A percentile compares a stretch with the other conserved stretches of the same genome.
Evolutionary conservation across 345 rosid genomes (phyloP).

Genomic region (Citrus australasica): DNA sequence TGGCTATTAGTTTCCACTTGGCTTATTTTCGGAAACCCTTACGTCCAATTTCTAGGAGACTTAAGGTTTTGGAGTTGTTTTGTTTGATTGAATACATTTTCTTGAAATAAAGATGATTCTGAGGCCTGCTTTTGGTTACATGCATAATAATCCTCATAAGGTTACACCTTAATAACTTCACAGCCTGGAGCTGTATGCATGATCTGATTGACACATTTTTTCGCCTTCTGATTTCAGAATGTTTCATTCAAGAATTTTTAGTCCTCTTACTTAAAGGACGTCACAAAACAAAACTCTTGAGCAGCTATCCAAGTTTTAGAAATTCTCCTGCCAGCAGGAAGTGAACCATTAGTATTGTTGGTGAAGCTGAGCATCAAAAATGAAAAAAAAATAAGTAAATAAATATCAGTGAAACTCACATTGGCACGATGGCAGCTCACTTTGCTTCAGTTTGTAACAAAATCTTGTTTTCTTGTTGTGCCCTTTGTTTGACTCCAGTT

Average conservation of each 20-base stretch:
- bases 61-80: not conserved
- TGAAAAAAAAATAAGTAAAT: too few relatives aligned
- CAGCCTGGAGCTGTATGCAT: not conserved
- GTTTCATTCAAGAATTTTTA: not conserved
- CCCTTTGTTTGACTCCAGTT: not conserved
- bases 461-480: not conserved
- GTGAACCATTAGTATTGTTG: not conserved
- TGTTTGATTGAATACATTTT: not conserved
- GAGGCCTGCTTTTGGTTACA: not conserved
- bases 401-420: too few relatives aligned
- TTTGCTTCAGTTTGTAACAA: not conserved
- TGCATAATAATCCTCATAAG: not conserved
- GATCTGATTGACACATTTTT: not conserved
- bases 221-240: not conserved
- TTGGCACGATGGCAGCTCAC: too few relatives aligned
- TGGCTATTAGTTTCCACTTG: not conserved
- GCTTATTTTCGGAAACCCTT: too few relatives aligned
- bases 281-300: not conserved
- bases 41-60: not conserved
- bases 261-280: not conserved
- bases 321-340: not conserved
- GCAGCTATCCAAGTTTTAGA: not conserved
- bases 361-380: too few relatives aligned
- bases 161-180: not conserved
- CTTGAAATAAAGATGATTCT: not conserved